Base-by-base conservation (phyloP, 1,284 basidiomycete genomes). In the Microbotryum intermedium region DNA sequence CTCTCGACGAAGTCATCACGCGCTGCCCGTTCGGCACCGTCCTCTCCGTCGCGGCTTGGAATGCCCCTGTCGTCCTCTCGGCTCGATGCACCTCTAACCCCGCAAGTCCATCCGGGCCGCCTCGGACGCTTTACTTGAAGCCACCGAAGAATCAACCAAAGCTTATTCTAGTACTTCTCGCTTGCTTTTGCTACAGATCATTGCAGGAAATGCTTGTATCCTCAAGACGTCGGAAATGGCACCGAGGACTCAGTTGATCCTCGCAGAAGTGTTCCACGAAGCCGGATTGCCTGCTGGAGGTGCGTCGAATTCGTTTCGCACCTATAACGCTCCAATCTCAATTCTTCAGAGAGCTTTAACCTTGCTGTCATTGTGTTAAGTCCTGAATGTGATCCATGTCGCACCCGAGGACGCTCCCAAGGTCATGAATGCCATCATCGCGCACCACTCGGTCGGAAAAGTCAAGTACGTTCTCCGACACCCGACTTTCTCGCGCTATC, bases 281-380 rank as follows among this genome's bases (percentile, higher is more conserved):
- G 83, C 83, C 3, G 84, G 84, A 2, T 71, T 86, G 2, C 84
- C 84, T 3, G 72, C 75, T 8, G 84, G 83, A 5, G 34, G 34
- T 34, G 34, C 10, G 34, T n/a, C n/a, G n/a, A n/a, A n/a, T n/a
- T n/a, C n/a, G n/a, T n/a, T n/a, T n/a, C n/a, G n/a, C n/a, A n/a
- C n/a, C n/a, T n/a, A n/a, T n/a, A n/a, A n/a, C n/a, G n/a, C n/a
- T n/a, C n/a, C n/a, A n/a, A n/a, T n/a, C n/a, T n/a, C n/a, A n/a
- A n/a, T n/a, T n/a, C n/a, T n/a, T n/a, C n/a, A n/a, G n/a, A n/a
- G n/a, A n/a, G n/a, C n/a, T n/a, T n/a, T n/a, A n/a, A n/a, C n/a
- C n/a, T n/a, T n/a, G n/a, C n/a, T n/a, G n/a, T n/a, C n/a, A n/a
- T n/a, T n/a, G n/a, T n/a, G n/a, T n/a, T 2, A 2, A 34, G 83